Percentiles rank a stretch among this genome's conserved stretches.
Conservation (phyloP, 805 yeast species). For the Nakazawaea wyomingensis region DNA sequence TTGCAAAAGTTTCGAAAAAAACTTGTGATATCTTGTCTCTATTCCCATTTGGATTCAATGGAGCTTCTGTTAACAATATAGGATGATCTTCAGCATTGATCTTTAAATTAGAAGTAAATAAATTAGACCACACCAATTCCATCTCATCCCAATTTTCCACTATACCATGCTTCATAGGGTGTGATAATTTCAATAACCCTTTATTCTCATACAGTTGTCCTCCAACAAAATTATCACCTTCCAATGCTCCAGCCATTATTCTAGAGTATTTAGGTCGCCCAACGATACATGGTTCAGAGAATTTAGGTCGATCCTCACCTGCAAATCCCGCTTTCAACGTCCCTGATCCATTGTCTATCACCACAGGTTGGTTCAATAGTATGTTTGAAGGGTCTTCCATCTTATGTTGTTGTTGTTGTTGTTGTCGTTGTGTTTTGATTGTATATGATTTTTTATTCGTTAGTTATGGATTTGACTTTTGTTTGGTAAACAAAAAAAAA, state of each 20-base stretch:
- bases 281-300: slow-evolving; percentile 55
- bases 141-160: slow-evolving; percentile 82
- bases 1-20: slow-evolving; percentile 65
- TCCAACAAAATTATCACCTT: slow-evolving; percentile 72
- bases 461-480: too few relatives aligned
- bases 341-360: slow-evolving; percentile 84
- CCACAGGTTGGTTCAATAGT: slow-evolving; percentile 65
- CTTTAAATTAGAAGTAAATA: slow-evolving; percentile 53
- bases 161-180: slow-evolving; percentile 78
- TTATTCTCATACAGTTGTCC: slow-evolving; percentile 66
- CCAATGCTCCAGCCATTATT: slow-evolving; percentile 66
- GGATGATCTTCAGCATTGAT: slow-evolving; percentile 79
- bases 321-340: slow-evolving; percentile 86
- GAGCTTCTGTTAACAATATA: slow-evolving; percentile 81
- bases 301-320: slow-evolving; percentile 79
- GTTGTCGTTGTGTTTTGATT: too few relatives aligned
- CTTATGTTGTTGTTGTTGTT: too few relatives aligned
- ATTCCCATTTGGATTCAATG: slow-evolving; percentile 64
- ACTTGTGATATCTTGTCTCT: slow-evolving; percentile 59
- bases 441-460: too few relatives aligned
- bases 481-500: too few relatives aligned
- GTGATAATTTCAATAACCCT: slow-evolving; percentile 65
- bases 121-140: slow-evolving; percentile 75
- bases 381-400: slow-evolving; percentile 10
- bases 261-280: slow-evolving; percentile 84